Percentiles rank a stretch among this genome's conserved stretches.
These are phyloP conservation scores for Penicillium chermesinum DNA, from an alignment of 495 filamentous ascomycete genomes.

Conservation along the genomic window DNA sequence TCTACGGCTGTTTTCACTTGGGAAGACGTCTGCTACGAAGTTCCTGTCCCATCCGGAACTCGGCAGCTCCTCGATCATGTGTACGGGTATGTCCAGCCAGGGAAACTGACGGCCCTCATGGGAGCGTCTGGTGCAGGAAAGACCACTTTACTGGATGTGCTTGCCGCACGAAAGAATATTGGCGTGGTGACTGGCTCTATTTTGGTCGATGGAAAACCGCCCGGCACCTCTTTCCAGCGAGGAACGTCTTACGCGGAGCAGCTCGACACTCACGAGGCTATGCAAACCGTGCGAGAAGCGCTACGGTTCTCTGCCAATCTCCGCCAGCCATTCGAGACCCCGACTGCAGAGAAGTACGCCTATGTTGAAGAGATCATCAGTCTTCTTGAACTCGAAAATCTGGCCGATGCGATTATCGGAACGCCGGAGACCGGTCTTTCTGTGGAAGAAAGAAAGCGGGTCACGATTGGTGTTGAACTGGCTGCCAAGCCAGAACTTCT, in stretches of 20 bases:
- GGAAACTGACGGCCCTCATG: conserved; percentile 76
- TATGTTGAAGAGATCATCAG: conserved; percentile 82
- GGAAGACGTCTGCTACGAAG: conserved; percentile 56
- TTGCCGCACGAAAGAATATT: conserved; percentile 72
- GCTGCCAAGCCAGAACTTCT: conserved; percentile 81
- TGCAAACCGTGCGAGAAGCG: conserved; percentile 78
- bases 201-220: conserved; percentile 64
- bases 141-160: conserved; percentile 74
- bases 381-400: conserved; percentile 74
- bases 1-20: conserved; percentile 51
- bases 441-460: conserved; percentile 85
- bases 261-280: conserved; percentile 72
- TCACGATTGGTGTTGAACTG: conserved; percentile 86
- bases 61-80: conserved; percentile 65
- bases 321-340: conserved; percentile 66
- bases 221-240: conserved; percentile 68
- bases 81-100: conserved; percentile 74
- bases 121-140: conserved; percentile 84
- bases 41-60: conserved; percentile 63
- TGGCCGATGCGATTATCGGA: conserved; percentile 83
- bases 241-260: conserved; percentile 81
- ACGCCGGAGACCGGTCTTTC: conserved; percentile 71
- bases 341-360: conserved; percentile 67
- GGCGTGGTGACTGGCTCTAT: conserved; percentile 72
- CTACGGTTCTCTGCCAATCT: conserved; percentile 78